Evolutionary conservation across 108 stramenopile species (phyloP).

Genomic region (Skeletonema tropicum): DNA sequence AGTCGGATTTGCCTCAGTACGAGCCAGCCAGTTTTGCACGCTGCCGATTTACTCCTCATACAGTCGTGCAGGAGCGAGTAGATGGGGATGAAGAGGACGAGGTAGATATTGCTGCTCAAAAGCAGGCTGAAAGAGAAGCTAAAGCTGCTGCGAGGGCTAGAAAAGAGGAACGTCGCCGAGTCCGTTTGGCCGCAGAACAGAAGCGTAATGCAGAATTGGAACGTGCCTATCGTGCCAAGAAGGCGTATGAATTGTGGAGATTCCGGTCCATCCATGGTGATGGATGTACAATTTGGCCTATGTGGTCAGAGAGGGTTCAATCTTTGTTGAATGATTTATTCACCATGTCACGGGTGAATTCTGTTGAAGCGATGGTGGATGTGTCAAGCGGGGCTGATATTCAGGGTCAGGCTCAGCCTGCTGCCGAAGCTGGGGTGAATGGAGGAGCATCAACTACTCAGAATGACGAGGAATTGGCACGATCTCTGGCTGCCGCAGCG

Average conservation of each 20-base stretch:
- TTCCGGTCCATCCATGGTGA: constrained; percentile 47
- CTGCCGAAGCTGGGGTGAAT: neutral
- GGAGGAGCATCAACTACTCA: constrained; percentile 5
- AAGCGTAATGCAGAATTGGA: constrained; percentile 45
- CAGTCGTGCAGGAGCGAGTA: constrained; percentile 19
- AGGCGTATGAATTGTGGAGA: constrained; percentile 46
- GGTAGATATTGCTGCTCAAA: constrained; percentile 23
- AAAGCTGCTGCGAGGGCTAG: constrained; percentile 10
- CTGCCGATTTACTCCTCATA: constrained; percentile 38
- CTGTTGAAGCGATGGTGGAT: constrained; percentile 10
- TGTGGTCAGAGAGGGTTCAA: constrained; percentile 30
- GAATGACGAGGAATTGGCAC: constrained; percentile 41
- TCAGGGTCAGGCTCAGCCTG: neutral
- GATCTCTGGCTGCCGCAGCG: constrained; percentile 20
- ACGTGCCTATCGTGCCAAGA: constrained; percentile 24
- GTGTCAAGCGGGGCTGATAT: neutral
- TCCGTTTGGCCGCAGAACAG: constrained; percentile 26
- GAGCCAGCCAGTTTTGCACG: constrained; percentile 48
- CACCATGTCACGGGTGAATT: constrained; percentile 21
- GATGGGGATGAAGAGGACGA: constrained; percentile 19
- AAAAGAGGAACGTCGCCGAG: constrained; percentile 27
- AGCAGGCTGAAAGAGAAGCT: constrained; percentile 19
- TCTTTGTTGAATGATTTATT: constrained; percentile 30
- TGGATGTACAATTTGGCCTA: constrained; percentile 44
- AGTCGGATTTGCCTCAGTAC: constrained; percentile 30